Conservation (phyloP, 2,329 filamentous ascomycete genomes). For the Hypoxylon sp. region DNA sequence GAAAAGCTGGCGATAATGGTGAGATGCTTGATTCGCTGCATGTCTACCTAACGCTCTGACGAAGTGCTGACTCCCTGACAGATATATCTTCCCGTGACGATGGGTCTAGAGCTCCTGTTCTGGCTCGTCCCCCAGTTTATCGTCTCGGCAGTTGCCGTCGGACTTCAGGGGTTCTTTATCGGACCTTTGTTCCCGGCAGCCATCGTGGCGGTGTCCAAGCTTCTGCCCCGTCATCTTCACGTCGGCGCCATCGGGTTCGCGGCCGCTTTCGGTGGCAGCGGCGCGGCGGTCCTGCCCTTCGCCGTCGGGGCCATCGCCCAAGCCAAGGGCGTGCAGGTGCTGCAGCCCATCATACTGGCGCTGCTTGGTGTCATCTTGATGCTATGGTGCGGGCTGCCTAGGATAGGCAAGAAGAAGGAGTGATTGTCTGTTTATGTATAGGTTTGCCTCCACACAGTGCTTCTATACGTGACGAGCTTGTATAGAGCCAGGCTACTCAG, state of each 20-base stretch:
- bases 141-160: conserved; percentile 75
- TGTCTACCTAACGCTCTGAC: neutral
- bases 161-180: conserved; percentile 79
- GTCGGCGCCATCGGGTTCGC: conserved; percentile 80
- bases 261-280: conserved; percentile 76
- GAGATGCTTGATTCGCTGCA: conserved; percentile 9
- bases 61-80: conserved; percentile 19
- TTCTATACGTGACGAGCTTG: too few relatives aligned
- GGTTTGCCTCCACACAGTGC: too few relatives aligned
- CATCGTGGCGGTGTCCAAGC: conserved; percentile 73
- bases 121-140: conserved; percentile 84
- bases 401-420: conserved; percentile 51
- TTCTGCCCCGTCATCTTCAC: conserved; percentile 75
- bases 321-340: conserved; percentile 60
- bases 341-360: conserved; percentile 65
- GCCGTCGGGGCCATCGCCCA: conserved; percentile 72
- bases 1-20: conserved; percentile 69
- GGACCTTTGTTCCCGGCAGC: conserved; percentile 80
- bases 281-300: conserved; percentile 73
- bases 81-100: conserved; percentile 69
- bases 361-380: conserved; percentile 54
- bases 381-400: conserved; percentile 57
- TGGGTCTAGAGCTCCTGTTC: conserved; percentile 75
- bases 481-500: too few relatives aligned
- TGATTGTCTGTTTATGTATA: conserved; percentile 32